Evolutionary conservation across 306 rosid genomes (phyloP).

Genomic region (Rubus idaeus): DNA sequence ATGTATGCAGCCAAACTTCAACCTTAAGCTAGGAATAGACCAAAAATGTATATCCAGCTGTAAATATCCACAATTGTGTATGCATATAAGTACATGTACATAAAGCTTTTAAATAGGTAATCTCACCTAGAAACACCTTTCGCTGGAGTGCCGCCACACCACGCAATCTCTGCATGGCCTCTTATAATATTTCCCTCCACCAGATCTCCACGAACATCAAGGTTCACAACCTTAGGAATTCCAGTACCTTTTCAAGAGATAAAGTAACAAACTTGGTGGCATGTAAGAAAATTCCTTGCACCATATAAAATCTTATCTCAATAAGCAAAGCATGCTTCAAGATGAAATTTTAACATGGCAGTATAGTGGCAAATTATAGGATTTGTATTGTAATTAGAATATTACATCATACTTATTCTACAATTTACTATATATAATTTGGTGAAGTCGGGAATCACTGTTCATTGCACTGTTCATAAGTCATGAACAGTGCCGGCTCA

Average conservation of each 20-base stretch:
- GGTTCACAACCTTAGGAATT: constrained; percentile 80
- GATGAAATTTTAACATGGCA: not conserved
- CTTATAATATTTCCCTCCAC: constrained; percentile 75
- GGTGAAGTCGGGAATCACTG: too few relatives aligned
- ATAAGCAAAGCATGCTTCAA: constrained; percentile 16
- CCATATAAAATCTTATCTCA: constrained; percentile 19
- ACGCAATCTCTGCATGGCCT: constrained; percentile 82
- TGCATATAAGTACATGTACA: not conserved
- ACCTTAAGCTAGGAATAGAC: not conserved
- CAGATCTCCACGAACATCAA: constrained; percentile 82
- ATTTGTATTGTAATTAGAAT: not conserved
- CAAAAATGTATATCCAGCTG: not conserved
- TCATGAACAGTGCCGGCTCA: too few relatives aligned
- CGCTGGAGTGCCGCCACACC: constrained; percentile 99
- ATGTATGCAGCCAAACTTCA: not conserved
- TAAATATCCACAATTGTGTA: not conserved
- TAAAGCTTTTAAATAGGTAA: constrained; percentile 18
- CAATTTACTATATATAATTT: too few relatives aligned
- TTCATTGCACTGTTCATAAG: too few relatives aligned
- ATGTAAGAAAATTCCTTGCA: constrained; percentile 4
- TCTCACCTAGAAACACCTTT: constrained; percentile 92
- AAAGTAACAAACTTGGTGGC: constrained; percentile 11
- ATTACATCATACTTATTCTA: not conserved
- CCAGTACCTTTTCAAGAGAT: constrained; percentile 59
- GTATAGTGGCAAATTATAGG: not conserved